Percentiles rank a stretch among this genome's conserved stretches.
These are phyloP conservation scores for Alternaria infectoria DNA, from an alignment of 2,329 filamentous ascomycete species.

Conservation along the genomic window DNA sequence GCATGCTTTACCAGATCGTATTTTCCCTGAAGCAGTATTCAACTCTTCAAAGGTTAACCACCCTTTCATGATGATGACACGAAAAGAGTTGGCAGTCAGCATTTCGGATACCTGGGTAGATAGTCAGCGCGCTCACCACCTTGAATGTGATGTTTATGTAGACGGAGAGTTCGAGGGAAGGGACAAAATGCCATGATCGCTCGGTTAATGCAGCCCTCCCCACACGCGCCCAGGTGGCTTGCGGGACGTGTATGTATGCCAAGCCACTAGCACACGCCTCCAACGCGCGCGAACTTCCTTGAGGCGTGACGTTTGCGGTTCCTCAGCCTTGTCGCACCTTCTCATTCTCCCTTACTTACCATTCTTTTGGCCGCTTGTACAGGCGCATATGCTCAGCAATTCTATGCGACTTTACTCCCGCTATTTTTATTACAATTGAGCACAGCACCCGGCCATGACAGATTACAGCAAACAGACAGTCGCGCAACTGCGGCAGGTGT, in stretches of 20 bases:
- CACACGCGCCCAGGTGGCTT: constrained; percentile 9
- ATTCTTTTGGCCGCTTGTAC: background rate
- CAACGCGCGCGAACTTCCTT: constrained; percentile 14
- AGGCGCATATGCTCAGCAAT: background rate
- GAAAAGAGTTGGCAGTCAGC: background rate
- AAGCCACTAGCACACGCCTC: constrained; percentile 10
- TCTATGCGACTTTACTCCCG: background rate
- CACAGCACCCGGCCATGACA: constrained; percentile 28
- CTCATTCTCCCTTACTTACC: background rate
- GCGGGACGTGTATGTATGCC: constrained; percentile 9
- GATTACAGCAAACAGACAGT: constrained; percentile 58
- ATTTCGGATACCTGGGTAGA: background rate
- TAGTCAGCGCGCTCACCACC: background rate
- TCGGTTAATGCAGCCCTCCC: constrained; percentile 13
- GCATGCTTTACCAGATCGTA: background rate
- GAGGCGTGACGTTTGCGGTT: constrained; percentile 17
- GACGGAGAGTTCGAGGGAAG: background rate
- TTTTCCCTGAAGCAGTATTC: background rate
- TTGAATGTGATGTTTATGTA: background rate
- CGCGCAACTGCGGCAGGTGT: constrained; percentile 52
- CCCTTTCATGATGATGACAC: background rate
- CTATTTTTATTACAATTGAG: background rate
- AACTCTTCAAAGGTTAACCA: background rate
- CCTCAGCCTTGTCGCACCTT: constrained; percentile 3
- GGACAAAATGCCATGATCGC: background rate